Conservation (phyloP, 2,329 filamentous ascomycete species). For the Scleromitrula shiraiana region DNA sequence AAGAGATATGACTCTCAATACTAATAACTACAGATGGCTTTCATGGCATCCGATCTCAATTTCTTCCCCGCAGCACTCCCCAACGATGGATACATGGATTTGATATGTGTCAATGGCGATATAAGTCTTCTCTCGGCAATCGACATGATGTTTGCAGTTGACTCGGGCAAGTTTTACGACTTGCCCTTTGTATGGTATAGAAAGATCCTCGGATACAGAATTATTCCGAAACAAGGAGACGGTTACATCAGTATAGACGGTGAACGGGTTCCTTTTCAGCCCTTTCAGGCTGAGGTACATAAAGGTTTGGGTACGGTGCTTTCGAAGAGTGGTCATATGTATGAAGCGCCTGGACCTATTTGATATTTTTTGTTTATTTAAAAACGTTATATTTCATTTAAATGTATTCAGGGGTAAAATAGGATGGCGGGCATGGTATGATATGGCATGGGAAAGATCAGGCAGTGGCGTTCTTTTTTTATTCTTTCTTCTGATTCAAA, state of each 20-base stretch:
- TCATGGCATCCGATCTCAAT: conserved; percentile 77
- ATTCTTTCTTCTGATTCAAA: too few relatives aligned
- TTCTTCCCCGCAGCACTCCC: conserved; percentile 82
- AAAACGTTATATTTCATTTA: background rate
- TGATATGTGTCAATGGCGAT: conserved; percentile 72
- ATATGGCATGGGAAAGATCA: background rate
- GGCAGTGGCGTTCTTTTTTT: background rate
- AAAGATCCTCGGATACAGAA: conserved; percentile 81
- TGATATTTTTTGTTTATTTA: conserved; percentile 9
- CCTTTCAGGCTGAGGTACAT: conserved; percentile 88
- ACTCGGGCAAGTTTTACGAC: conserved; percentile 71
- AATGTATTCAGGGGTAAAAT: background rate
- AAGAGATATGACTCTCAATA: background rate
- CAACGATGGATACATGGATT: conserved; percentile 77
- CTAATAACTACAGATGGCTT: conserved; percentile 59
- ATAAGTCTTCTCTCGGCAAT: conserved; percentile 59
- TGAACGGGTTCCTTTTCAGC: conserved; percentile 76
- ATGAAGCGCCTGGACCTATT: conserved; percentile 50
- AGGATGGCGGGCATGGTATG: too few relatives aligned
- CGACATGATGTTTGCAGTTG: conserved; percentile 62
- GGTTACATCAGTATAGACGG: conserved; percentile 95
- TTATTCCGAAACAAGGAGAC: conserved; percentile 63
- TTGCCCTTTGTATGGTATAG: conserved; percentile 68
- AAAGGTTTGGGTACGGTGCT: conserved; percentile 75
- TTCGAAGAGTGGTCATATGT: conserved; percentile 62